Conservation (phyloP, 352 stramenopile species). For the Pythium phragmitis region DNA sequence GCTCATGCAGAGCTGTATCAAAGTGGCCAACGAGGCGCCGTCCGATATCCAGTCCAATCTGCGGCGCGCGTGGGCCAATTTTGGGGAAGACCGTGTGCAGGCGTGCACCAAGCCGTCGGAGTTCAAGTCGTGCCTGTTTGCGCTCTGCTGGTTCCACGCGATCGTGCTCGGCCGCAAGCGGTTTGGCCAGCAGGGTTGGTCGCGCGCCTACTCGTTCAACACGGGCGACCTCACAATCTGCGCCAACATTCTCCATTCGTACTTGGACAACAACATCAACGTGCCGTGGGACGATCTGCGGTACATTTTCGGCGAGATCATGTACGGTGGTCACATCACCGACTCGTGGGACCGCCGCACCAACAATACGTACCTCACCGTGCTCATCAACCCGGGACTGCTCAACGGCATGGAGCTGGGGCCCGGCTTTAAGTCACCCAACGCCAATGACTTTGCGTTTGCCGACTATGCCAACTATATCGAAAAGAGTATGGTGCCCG, state of each 20-base stretch:
- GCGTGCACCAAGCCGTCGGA: slow-evolving; percentile 86
- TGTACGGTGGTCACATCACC: slow-evolving; percentile 96
- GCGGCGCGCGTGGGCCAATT: slow-evolving; percentile 93
- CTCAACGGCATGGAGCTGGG: slow-evolving; percentile 92
- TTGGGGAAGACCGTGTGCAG: slow-evolving; percentile 89
- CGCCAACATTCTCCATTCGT: slow-evolving; percentile 92
- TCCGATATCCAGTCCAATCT: slow-evolving; percentile 96
- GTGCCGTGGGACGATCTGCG: slow-evolving; percentile 95
- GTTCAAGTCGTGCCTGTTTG: slow-evolving; percentile 94
- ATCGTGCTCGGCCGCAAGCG: slow-evolving; percentile 91
- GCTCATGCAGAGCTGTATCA: slow-evolving; percentile 95
- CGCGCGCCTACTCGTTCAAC: slow-evolving; percentile 94
- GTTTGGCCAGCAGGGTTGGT: slow-evolving; percentile 95
- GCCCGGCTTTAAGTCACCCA: slow-evolving; percentile 93
- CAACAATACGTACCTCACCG: slow-evolving; percentile 94
- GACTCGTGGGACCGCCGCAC: slow-evolving; percentile 94
- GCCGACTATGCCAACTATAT: slow-evolving; percentile 90
- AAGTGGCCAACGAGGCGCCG: slow-evolving; percentile 95
- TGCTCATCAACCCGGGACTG: slow-evolving; percentile 87
- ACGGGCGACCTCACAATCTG: slow-evolving; percentile 95
- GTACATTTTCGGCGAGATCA: slow-evolving; percentile 97
- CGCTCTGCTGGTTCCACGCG: slow-evolving; percentile 95
- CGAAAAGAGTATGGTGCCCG: slow-evolving; percentile 91
- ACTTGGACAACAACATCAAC: slow-evolving; percentile 90
- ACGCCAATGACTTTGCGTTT: slow-evolving; percentile 82